Evolutionary conservation across 148 eudicot genomes (phyloP), one percentile per base, ranked within the genome.

Genomic region (Tetragonia tetragonoides): DNA sequence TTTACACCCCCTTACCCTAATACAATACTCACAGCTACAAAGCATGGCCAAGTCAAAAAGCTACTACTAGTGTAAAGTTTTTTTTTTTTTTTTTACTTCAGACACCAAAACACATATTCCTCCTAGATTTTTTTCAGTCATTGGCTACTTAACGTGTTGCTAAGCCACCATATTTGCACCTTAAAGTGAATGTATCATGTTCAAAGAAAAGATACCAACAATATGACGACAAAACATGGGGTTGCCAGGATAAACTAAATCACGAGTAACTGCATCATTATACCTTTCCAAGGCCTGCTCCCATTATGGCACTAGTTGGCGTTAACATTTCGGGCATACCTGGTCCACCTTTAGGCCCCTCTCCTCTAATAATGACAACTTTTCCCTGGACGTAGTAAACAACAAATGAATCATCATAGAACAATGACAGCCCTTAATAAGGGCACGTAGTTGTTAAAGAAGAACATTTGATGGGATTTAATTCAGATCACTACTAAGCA

Each of bases 321-420:
- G 94, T 92, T 66, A 92, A 70, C 97, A 92, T 92, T 80, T 92
- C 97, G 41, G 97, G 90, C 97, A 92, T 92, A 74, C 97, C 97
- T 21, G 97, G 97, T 7, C 94, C 93, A 12, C 97, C 97, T 69
- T 92, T 92, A 34, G 94, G 97, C 7, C 97, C 97, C 75, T 92
- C 97, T 85, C 97, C 97, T 81, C 97, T 83, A 59, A 92, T 92
- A 75, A 92, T 87, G 2, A 90, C 89, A 44, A 92, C 97, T 80
- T 87, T 92, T 17, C 94, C 93, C 97, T 92, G 83, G 44, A 72
- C 59, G 54, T 8, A 53, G 60, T 68, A 42, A 44, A n/a, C 41
- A 6, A 10, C 5, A 7, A n/a, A 18, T 44, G 40, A n/a, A 1
- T 6, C 3, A 39, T 21, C n/a, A 69, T n/a, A n/a, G n/a, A n/a